phyloP scores from a whole-genome alignment of 768 basidiomycete genomes.

The Leucosporidium yakuticum region DNA sequence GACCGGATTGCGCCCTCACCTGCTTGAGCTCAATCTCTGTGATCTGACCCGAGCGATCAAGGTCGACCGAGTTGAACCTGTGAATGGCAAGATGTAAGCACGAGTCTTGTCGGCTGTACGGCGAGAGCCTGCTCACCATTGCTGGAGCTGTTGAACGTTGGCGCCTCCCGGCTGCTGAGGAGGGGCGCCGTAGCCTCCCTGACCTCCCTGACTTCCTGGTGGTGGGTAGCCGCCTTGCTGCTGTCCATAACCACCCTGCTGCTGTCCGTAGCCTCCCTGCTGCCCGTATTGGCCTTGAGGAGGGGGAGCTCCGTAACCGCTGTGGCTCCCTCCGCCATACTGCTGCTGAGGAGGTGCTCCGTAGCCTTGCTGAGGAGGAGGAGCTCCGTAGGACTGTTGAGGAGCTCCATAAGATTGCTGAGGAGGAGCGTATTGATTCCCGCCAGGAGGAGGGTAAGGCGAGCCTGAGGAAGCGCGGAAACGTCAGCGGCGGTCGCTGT shows the following conservation, averaged over 20 bases:
- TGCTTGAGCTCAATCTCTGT: slow-evolving; percentile 24
- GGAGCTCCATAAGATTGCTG: not conserved
- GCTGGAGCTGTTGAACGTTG: not conserved
- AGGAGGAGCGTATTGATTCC: not conserved
- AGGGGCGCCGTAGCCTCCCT: not conserved
- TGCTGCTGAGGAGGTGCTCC: not conserved
- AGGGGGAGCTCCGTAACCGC: too few relatives aligned
- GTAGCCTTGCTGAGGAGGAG: not conserved
- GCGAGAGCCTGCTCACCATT: not conserved
- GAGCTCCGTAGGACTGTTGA: not conserved
- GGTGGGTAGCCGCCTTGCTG: too few relatives aligned
- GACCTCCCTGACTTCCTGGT: too few relatives aligned
- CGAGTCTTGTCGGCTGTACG: not conserved
- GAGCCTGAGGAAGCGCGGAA: not conserved
- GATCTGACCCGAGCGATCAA: slow-evolving; percentile 18
- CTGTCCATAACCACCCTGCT: too few relatives aligned
- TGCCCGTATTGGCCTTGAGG: too few relatives aligned
- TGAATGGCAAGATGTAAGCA: not conserved
- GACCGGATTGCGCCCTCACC: not conserved
- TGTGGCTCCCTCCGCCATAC: not conserved
- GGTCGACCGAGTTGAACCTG: slow-evolving; percentile 23
- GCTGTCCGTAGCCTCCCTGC: too few relatives aligned
- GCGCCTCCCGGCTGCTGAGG: not conserved
- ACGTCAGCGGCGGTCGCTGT: too few relatives aligned
- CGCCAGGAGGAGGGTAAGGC: not conserved